Percentiles rank a stretch among this genome's conserved stretches.
These are phyloP conservation scores for Echites panduratus DNA, from an alignment of 257 asterid genomes.

Conservation along the genomic window DNA sequence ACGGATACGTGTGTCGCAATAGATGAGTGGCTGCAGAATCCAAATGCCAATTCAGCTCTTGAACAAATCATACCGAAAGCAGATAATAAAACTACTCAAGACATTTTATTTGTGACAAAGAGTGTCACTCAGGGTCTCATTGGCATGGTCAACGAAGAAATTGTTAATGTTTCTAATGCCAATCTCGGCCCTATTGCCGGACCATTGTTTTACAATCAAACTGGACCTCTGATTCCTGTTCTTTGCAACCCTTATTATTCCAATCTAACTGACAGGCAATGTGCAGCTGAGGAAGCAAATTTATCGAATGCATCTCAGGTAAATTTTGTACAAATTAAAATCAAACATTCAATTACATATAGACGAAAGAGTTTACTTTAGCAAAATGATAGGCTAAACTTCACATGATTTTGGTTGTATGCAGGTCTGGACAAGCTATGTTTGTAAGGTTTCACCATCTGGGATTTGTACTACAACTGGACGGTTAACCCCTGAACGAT, in stretches of 20 bases:
- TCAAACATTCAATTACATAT: background rate
- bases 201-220: slow-evolving; percentile 30
- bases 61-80: slow-evolving; percentile 32
- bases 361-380: background rate
- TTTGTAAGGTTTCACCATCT: slow-evolving; percentile 27
- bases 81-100: slow-evolving; percentile 20
- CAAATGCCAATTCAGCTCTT: slow-evolving; percentile 30
- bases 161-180: slow-evolving; percentile 28
- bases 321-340: background rate
- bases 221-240: slow-evolving; percentile 32
- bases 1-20: slow-evolving; percentile 38
- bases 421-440: slow-evolving; percentile 28
- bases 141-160: slow-evolving; percentile 21
- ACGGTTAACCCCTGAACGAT: slow-evolving; percentile 26
- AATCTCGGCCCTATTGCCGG: slow-evolving; percentile 26
- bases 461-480: slow-evolving; percentile 33
- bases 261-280: slow-evolving; percentile 20
- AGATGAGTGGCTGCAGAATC: slow-evolving; percentile 37
- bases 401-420: background rate
- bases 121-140: slow-evolving; percentile 22
- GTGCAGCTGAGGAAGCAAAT: slow-evolving; percentile 23
- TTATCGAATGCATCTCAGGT: slow-evolving; percentile 30
- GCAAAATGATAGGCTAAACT: background rate
- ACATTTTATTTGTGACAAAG: slow-evolving; percentile 25
- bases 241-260: slow-evolving; percentile 33